Conservation (phyloP, 768 basidiomycete species). For the Nidularia sp. region DNA sequence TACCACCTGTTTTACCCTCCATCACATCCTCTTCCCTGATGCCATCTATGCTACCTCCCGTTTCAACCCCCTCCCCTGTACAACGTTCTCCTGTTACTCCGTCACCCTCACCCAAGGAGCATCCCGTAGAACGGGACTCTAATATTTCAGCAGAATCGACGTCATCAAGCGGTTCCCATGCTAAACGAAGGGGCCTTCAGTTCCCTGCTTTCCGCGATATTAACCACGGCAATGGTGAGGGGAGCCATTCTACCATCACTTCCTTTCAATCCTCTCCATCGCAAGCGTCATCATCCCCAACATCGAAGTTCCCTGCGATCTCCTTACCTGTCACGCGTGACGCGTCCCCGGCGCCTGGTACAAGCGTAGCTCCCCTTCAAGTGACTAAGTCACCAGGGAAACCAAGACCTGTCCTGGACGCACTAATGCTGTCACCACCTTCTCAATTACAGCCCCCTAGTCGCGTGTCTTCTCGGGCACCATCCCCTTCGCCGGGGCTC, state of each 20-base stretch:
- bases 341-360: constrained; percentile 4
- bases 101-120: neutral
- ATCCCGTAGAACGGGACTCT: constrained; percentile 6
- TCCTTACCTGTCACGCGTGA: constrained; percentile 14
- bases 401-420: constrained; percentile 3
- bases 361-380: neutral
- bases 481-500: constrained; percentile 5
- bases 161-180: constrained; percentile 3
- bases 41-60: neutral
- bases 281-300: neutral
- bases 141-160: constrained; percentile 5
- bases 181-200: constrained; percentile 1
- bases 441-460: constrained; percentile 7
- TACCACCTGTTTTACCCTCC: neutral
- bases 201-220: neutral
- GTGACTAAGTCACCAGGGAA: neutral
- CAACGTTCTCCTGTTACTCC: too few species aligned
- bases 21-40: neutral
- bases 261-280: constrained; percentile 1
- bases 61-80: too few species aligned
- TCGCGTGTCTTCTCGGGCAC: constrained; percentile 9
- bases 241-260: neutral
- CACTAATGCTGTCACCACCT: constrained; percentile 7
- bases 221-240: neutral
- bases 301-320: constrained; percentile 11